Percentiles rank a stretch among this genome's conserved stretches.
Conservation (phyloP, 148 eudicot species). For the Chenopodium formosanum region DNA sequence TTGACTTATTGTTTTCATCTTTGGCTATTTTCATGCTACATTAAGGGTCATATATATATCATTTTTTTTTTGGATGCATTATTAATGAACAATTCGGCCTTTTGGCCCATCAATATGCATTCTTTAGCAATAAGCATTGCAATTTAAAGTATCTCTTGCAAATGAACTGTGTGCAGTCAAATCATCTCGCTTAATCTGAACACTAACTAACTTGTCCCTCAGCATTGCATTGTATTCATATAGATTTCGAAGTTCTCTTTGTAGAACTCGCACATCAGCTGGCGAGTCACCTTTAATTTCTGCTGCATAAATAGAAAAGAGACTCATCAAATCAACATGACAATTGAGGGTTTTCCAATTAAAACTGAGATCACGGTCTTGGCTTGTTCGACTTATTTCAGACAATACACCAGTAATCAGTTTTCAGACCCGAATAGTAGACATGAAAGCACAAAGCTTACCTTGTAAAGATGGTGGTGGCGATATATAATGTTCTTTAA, state of each 20-base stretch:
- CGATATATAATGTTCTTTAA: conserved; percentile 16
- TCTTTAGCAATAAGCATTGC: not conserved
- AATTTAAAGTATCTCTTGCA: not conserved
- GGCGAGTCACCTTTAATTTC: conserved; percentile 31
- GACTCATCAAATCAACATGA: not conserved
- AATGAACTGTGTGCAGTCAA: conserved; percentile 24
- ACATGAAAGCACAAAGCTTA: not conserved
- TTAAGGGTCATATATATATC: too few relatives aligned
- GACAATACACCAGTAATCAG: too few relatives aligned
- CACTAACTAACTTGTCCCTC: conserved; percentile 40
- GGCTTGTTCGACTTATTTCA: too few relatives aligned
- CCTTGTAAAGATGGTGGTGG: conserved; percentile 29
- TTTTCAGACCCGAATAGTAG: not conserved
- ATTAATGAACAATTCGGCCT: too few relatives aligned
- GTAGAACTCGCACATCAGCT: conserved; percentile 34
- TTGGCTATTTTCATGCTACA: too few relatives aligned
- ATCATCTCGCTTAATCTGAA: conserved; percentile 39
- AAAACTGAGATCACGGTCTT: not conserved
- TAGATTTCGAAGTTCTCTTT: conserved; percentile 38
- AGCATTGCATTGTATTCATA: conserved; percentile 54
- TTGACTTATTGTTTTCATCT: too few relatives aligned
- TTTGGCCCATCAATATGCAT: too few relatives aligned
- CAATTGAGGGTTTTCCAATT: not conserved
- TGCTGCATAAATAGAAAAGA: conserved; percentile 15
- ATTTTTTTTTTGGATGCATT: too few relatives aligned